phyloP scores from a whole-genome alignment of 78 protist species.

The Trichosphaerium sp. region DNA sequence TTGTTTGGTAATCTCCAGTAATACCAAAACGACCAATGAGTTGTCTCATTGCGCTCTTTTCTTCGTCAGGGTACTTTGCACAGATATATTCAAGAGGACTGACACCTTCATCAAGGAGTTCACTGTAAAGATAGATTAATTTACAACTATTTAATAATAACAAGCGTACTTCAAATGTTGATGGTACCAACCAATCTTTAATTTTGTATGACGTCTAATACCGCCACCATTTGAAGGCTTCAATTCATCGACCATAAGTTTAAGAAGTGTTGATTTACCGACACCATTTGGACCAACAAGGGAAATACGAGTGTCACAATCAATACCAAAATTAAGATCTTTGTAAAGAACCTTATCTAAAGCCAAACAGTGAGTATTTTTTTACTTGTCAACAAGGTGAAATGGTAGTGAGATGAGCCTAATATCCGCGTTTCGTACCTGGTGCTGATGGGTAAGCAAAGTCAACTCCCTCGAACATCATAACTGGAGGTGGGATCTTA shows the following conservation, averaged over 20 bases:
- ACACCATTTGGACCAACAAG: slow-evolving; percentile 94
- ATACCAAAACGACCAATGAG: slow-evolving; percentile 67
- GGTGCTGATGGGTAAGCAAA: slow-evolving; percentile 83
- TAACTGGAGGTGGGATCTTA: slow-evolving; percentile 73
- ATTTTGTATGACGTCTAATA: slow-evolving; percentile 55
- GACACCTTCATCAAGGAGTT: slow-evolving; percentile 23
- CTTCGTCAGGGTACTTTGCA: slow-evolving; percentile 37
- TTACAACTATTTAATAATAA: not conserved
- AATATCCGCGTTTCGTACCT: too few relatives aligned
- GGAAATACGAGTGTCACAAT: slow-evolving; percentile 72
- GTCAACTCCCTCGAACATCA: slow-evolving; percentile 58
- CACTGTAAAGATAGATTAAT: slow-evolving; percentile 5
- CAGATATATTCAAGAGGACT: slow-evolving; percentile 55
- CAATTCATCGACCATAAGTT: slow-evolving; percentile 79
- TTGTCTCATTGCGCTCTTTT: slow-evolving; percentile 46
- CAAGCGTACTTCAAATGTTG: slow-evolving; percentile 41
- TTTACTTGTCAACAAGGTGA: slow-evolving; percentile 64
- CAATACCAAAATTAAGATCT: slow-evolving; percentile 72
- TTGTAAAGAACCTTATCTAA: slow-evolving; percentile 58
- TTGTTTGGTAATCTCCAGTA: slow-evolving; percentile 58
- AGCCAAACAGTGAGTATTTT: slow-evolving; percentile 5
- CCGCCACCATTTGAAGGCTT: slow-evolving; percentile 65
- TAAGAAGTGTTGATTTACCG: slow-evolving; percentile 83
- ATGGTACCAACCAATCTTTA: slow-evolving; percentile 64
- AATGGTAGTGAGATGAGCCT: too few relatives aligned